Evolutionary conservation across 2,329 filamentous ascomycete species (phyloP).

Genomic region (Phialophora expanda): DNA sequence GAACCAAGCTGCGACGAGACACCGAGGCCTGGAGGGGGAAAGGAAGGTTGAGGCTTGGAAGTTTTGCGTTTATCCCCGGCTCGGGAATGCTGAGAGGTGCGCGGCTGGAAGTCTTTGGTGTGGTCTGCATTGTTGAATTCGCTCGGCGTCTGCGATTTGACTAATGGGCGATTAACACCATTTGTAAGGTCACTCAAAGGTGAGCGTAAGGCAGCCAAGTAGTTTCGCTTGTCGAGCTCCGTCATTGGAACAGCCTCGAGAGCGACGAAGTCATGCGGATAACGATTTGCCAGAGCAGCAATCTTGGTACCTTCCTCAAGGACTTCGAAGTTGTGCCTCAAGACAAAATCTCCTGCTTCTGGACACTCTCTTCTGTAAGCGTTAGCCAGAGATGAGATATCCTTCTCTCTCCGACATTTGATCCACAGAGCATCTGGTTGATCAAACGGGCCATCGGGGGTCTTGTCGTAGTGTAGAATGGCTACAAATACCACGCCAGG

Average conservation of each 20-base stretch:
- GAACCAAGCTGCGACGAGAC: not conserved
- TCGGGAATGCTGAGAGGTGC: not conserved
- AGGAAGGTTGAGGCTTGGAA: not conserved
- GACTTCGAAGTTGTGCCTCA: conserved; percentile 23
- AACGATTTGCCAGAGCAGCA: conserved; percentile 34
- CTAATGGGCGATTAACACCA: conserved; percentile 2
- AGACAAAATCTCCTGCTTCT: conserved; percentile 15
- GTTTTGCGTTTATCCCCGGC: too few relatives aligned
- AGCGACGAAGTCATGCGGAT: conserved; percentile 39
- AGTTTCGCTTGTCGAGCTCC: conserved; percentile 14
- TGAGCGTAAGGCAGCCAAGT: not conserved
- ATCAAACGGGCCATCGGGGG: not conserved
- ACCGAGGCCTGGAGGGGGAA: not conserved
- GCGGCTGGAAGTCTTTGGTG: not conserved
- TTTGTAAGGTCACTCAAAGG: conserved; percentile 18
- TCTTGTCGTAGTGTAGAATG: conserved; percentile 25
- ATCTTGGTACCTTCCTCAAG: conserved; percentile 15
- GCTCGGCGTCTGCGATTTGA: not conserved
- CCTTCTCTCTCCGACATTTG: conserved; percentile 24
- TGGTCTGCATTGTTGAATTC: conserved; percentile 3
- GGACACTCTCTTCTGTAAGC: conserved; percentile 24
- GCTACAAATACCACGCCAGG: conserved; percentile 26
- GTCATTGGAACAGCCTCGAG: conserved; percentile 38
- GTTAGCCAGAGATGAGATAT: conserved; percentile 16
- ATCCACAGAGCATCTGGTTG: conserved; percentile 18